Base-by-base conservation (phyloP, 129 eudicot species). In the Deinandra increscens region DNA sequence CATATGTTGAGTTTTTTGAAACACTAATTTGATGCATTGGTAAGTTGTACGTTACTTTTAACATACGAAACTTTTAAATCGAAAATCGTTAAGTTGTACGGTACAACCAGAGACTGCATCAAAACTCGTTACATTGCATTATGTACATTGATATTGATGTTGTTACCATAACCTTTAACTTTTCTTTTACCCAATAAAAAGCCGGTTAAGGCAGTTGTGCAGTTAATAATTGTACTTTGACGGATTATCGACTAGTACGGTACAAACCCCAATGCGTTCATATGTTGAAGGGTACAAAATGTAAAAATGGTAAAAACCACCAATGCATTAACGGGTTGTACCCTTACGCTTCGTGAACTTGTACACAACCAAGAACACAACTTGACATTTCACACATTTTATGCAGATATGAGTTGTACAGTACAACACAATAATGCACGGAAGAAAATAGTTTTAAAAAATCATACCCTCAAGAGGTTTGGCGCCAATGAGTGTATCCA, bases 401-500 rank as follows among this genome's bases (percentile, higher is more conserved):
- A 23, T 56, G 15, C 34, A 22, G 15, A 23, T 0, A 0, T 22
- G 22, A 11, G 12, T 22, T 4, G 6, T 9, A 2, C 31, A 9
- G 59, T 71, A 53, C 71, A 77, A 60, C 56, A 19, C 17, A 69
- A 50, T 17, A 50, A 60, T 50, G 76, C 12, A 58, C 19, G 41
- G 41, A 66, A 36, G 29, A 68, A 48, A 10, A 61, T 36, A 7
- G 39, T 6, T 6, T 1, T 36, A 36, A 0, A 36, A 7, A 36
- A 0, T 36, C 67, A 18, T 67, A 88, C 91, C 89, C 9, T 53
- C 64, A 73, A 91, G 85, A 6, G 98, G 96, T 19, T 77, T 74
- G 46, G 96, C 96, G 36, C 81, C 81, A 55, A 55, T 10, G 26
- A 89, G 89, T n/a, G 96, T 86, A 34, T 78, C 86, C 66, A 84